phyloP scores from a whole-genome alignment of 1,284 basidiomycete genomes.

The Naganishia albida region DNA sequence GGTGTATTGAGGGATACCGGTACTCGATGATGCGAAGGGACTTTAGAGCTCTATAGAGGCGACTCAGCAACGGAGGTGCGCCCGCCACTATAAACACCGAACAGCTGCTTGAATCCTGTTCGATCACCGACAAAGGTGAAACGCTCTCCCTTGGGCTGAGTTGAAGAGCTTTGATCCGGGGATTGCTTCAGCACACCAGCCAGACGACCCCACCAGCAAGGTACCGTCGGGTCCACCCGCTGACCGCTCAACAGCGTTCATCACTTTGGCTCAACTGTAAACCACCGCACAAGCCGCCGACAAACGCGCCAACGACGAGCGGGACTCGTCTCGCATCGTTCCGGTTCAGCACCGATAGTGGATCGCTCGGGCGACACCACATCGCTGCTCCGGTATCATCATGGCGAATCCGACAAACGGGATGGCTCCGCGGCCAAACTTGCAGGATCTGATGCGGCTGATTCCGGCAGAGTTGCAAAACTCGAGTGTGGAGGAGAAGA shows the following conservation, averaged over 20 bases:
- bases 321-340: slow-evolving; percentile 1
- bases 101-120: slow-evolving; percentile 5
- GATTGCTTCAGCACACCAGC: too few relatives aligned
- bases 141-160: slow-evolving; percentile 2
- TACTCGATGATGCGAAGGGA: too few relatives aligned
- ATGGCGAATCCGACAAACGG: slow-evolving; percentile 23
- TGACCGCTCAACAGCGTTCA: neutral
- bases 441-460: slow-evolving; percentile 28
- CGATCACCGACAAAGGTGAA: slow-evolving; percentile 30
- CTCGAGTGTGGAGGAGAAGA: slow-evolving; percentile 21
- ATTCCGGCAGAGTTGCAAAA: slow-evolving; percentile 27
- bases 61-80: neutral
- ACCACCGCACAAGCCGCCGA: neutral
- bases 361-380: too few relatives aligned
- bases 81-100: too few relatives aligned
- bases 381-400: too few relatives aligned
- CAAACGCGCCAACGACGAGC: neutral
- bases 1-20: too few relatives aligned
- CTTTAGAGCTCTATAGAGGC: too few relatives aligned
- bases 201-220: too few relatives aligned
- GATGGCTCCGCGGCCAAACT: slow-evolving; percentile 13
- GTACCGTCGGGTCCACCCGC: too few relatives aligned
- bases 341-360: neutral
- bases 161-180: too few relatives aligned
- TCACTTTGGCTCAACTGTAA: neutral